A percentile compares a stretch with the other conserved stretches of the same genome.
Evolutionary conservation across 768 basidiomycete species (phyloP).

Genomic region (Phanerochaete sordida): DNA sequence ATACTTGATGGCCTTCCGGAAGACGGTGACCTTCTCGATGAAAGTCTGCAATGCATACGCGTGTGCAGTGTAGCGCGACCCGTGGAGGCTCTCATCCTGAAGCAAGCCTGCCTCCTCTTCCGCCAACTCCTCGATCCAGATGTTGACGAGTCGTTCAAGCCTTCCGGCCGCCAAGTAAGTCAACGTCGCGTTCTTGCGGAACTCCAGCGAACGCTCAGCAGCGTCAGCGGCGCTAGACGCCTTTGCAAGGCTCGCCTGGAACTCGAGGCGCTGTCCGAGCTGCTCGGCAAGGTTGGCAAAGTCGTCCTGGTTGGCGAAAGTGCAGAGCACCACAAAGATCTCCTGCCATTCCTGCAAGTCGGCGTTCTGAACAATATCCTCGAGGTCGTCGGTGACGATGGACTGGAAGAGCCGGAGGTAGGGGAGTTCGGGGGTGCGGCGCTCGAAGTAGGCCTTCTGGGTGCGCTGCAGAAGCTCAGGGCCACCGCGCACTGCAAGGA

Average conservation of each 20-base stretch:
- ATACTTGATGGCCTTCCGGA: constrained; percentile 83
- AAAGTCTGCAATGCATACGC: constrained; percentile 88
- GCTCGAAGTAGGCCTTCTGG: constrained; percentile 91
- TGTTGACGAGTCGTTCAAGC: constrained; percentile 81
- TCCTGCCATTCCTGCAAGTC: constrained; percentile 94
- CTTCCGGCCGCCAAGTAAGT: constrained; percentile 91
- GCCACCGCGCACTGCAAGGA: constrained; percentile 90
- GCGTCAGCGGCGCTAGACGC: constrained; percentile 44
- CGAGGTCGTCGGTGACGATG: constrained; percentile 87
- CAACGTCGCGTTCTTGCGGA: constrained; percentile 84
- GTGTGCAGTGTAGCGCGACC: constrained; percentile 73
- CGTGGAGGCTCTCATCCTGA: constrained; percentile 34
- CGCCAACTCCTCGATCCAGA: constrained; percentile 87
- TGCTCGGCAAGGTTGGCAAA: constrained; percentile 88
- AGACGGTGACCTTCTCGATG: constrained; percentile 94
- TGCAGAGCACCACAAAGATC: constrained; percentile 94
- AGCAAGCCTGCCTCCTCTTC: constrained; percentile 74
- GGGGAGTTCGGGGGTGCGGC: constrained; percentile 67
- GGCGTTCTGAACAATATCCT: constrained; percentile 94
- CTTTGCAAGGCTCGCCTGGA: constrained; percentile 63
- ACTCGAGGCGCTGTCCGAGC: constrained; percentile 87
- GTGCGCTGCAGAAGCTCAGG: constrained; percentile 82
- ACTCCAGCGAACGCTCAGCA: constrained; percentile 42
- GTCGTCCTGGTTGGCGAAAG: constrained; percentile 83
- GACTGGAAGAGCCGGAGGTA: constrained; percentile 95